Conservation (phyloP, 139 green algal genomes). For the Tetratostichococcus sp. region DNA sequence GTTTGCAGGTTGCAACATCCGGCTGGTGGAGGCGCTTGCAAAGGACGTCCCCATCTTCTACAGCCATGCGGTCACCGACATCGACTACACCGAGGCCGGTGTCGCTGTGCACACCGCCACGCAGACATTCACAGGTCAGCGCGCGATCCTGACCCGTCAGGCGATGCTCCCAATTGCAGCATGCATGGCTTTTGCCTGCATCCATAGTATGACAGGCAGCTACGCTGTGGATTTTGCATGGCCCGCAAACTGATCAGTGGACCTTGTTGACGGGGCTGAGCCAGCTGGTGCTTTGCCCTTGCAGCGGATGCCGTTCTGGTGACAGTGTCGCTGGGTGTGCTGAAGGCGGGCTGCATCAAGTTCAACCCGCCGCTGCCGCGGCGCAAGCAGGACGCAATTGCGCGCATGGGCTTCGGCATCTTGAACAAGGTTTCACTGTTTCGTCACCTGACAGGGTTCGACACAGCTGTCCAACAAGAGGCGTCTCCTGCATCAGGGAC, state of each 20-base stretch:
- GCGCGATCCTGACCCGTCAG: too few species aligned
- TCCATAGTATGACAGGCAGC: too few species aligned
- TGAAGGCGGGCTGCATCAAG: conserved; percentile 60
- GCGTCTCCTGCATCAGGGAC: too few species aligned
- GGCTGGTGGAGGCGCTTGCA: conserved; percentile 70
- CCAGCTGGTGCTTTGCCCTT: too few species aligned
- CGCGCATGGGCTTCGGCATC: conserved; percentile 75
- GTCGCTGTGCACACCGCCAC: conserved; percentile 51
- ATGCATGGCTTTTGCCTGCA: too few species aligned
- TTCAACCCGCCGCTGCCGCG: conserved; percentile 82
- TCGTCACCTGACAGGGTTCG: too few species aligned
- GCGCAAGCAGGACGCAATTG: conserved; percentile 79
- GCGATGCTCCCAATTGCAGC: too few species aligned
- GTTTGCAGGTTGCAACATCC: conserved; percentile 75
- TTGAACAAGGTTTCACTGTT: conserved; percentile 86
- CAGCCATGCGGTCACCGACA: conserved; percentile 41
- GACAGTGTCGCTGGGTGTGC: conserved; percentile 84
- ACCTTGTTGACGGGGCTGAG: too few species aligned
- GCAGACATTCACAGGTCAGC: conserved; percentile 18
- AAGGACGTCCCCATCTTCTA: conserved; percentile 79
- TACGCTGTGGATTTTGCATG: too few species aligned
- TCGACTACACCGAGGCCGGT: conserved; percentile 52
- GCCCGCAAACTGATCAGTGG: too few species aligned
- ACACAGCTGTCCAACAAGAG: too few species aligned
- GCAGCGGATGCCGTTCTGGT: conserved; percentile 74